These are phyloP conservation scores for Monosporascus ibericus DNA, from an alignment of 2,329 filamentous ascomycete species.

Conservation along the genomic window DNA sequence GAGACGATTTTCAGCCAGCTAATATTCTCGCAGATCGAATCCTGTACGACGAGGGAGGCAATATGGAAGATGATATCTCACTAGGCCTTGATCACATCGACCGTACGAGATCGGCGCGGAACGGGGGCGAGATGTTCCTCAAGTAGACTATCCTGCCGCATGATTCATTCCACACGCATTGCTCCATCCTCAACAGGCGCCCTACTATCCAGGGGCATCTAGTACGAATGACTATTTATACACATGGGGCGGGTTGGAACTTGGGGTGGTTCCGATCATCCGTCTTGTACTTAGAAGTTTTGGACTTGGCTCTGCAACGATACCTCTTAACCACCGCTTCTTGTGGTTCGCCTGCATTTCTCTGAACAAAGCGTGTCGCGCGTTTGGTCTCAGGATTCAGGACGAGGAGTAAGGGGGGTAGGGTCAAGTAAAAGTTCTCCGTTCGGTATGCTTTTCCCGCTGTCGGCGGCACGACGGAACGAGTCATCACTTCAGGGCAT, in stretches of 20 bases:
- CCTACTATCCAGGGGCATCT: neutral
- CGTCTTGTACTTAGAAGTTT: neutral
- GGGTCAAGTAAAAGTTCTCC: neutral
- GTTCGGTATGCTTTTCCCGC: neutral
- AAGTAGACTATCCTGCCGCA: slow-evolving; percentile 12
- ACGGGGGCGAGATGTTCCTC: slow-evolving; percentile 60
- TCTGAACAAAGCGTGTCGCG: neutral
- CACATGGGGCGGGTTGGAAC: neutral
- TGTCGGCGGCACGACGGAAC: too few relatives aligned
- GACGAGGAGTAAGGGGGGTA: neutral
- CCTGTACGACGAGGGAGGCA: slow-evolving; percentile 43
- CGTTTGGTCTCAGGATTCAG: neutral
- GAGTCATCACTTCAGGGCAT: neutral
- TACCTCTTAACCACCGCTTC: neutral
- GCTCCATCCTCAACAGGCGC: neutral
- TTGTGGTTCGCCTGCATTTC: neutral
- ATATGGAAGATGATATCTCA: slow-evolving; percentile 50
- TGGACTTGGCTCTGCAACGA: neutral
- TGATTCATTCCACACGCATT: neutral
- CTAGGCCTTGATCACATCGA: slow-evolving; percentile 63
- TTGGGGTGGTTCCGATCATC: neutral
- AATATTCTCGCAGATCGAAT: slow-evolving; percentile 45
- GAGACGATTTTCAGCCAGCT: slow-evolving; percentile 10
- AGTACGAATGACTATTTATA: neutral
- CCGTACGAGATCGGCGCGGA: slow-evolving; percentile 50